Base-by-base conservation (phyloP, 768 basidiomycete genomes). In the Lactarius quietus region DNA sequence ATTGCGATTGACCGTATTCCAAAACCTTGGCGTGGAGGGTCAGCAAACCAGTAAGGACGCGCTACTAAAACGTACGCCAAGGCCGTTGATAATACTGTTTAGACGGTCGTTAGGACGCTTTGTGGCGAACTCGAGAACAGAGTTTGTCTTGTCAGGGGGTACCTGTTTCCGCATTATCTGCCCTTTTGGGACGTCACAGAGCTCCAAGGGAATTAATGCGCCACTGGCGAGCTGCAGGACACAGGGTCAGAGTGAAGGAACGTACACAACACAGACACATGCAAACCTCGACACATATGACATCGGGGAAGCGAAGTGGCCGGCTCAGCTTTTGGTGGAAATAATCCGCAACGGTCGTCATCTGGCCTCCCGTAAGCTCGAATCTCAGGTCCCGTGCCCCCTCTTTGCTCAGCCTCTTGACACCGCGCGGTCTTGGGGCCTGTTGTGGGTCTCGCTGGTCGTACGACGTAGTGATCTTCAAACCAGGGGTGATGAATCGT, bases 151-250 rank as follows among this genome's bases (percentile, higher is more conserved):
- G 52, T 90, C 87, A 0, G 84, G 78, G 0, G 89, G 88, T 0
- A 93, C 78, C 57, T 89, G 85, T 68, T 87, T 89, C 48, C 84
- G 80, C 80, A 89, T 85, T 43, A 90, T 83, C 69, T 92, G 90
- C 0, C 89, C 90, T 0, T 79, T 72, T 0, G 81, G 78, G 3
- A 92, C 86, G 0, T 72, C 74, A 70, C 90, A 92, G 2, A 85
- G 73, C 68, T 92, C 90, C 0, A 92, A 73, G 0, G 90, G 90
- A 4, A 89, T 78, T 36, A 86, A 70, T 0, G 90, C 89, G 1
- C 83, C 83, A 29, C 76, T 73, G 6, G 85, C 84, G 15, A 89
- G 80, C 89, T 91, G 54, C 39, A 63, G 48, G 52, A 35, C 29
- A 4, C n/a, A 65, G n/a, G 41, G 45, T 43, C 38, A 51, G 28